phyloP scores from a whole-genome alignment of 148 eudicot genomes.

The Rhododendron ferrugineum region DNA sequence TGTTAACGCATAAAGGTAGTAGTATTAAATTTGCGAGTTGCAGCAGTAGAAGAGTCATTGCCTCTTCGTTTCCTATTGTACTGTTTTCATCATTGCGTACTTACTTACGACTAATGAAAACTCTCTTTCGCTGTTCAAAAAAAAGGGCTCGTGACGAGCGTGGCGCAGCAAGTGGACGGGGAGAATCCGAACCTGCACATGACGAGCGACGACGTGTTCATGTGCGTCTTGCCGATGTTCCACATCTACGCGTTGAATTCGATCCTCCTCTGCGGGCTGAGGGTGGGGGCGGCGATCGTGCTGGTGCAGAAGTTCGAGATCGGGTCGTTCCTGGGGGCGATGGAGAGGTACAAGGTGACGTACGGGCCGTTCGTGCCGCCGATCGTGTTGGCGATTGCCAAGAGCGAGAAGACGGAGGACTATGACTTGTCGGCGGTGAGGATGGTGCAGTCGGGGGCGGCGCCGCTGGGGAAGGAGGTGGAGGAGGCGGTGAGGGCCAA shows the following conservation, averaged over 20 bases:
- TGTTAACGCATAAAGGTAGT: slow-evolving; percentile 63
- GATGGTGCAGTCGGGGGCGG: slow-evolving; percentile 84
- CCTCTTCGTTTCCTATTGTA: too few relatives aligned
- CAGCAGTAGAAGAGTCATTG: too few relatives aligned
- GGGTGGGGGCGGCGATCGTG: slow-evolving; percentile 61
- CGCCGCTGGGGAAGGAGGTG: slow-evolving; percentile 89
- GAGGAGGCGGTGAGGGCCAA: slow-evolving; percentile 68
- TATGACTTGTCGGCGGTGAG: slow-evolving; percentile 62
- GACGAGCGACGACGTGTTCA: slow-evolving; percentile 52
- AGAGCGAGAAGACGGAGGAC: slow-evolving; percentile 49
- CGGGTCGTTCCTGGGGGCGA: slow-evolving; percentile 32
- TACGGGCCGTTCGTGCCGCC: slow-evolving; percentile 91
- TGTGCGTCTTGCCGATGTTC: slow-evolving; percentile 73
- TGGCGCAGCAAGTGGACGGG: slow-evolving; percentile 87
- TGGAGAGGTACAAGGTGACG: slow-evolving; percentile 57
- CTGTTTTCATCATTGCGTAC: background rate
- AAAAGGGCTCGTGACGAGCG: slow-evolving; percentile 57
- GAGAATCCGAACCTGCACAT: slow-evolving; percentile 71
- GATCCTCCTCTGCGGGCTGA: slow-evolving; percentile 50
- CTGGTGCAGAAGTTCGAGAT: slow-evolving; percentile 76
- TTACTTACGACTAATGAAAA: background rate
- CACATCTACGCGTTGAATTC: slow-evolving; percentile 80
- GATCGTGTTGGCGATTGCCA: slow-evolving; percentile 67
- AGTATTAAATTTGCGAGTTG: too few relatives aligned
- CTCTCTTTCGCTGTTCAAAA: background rate